Evolutionary conservation across 2,329 filamentous ascomycete genomes (phyloP), one percentile per base, ranked within the genome.

Genomic region (Sclerotiophoma versabilis): DNA sequence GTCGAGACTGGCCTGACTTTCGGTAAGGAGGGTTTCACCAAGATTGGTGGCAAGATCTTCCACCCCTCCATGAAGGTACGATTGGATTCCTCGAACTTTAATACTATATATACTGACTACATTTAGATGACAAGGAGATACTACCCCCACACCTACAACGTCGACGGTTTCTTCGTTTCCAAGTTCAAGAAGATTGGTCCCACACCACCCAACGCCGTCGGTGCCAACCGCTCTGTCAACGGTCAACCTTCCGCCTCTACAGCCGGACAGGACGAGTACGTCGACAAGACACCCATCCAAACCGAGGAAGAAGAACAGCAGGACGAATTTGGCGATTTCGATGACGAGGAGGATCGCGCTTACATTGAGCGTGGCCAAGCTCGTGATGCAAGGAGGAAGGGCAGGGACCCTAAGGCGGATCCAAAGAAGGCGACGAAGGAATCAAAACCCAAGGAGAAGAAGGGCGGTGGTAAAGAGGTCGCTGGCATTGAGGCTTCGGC

Each of bases 91-190:
- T n/a, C n/a, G n/a, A n/a, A n/a, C n/a, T n/a, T n/a, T n/a, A n/a
- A n/a, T 20, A 2, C 33, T 37, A 15, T 6, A 32, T 10, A 14
- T 9, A n/a, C 38, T 50, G 19, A 49, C 37, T 11, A 7, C 6
- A 19, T 7, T 5, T 15, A 65, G 64, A 69, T 70, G 64, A 72
- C 70, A 4, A 54, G 70, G 26, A 62, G 72, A 53, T 75, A 74
- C 60, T 75, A 75, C 51, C 70, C 70, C 1, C 71, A 74, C 59
- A 67, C 70, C 7, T 73, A 71, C 68, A 74, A 74, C 48, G 92
- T 99, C 27, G 95, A 98, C 75, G 95, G 95, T 61, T 99, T 99
- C 87, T 99, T 92, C 74, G 95, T 99, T 58, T 91, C 92, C 70
- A 99, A 99, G 77, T 90, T 99, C 79, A 93, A 96, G 78, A 99